These are phyloP conservation scores for Skeletonema menzelii DNA, from an alignment of 108 stramenopile genomes.

Conservation along the genomic window DNA sequence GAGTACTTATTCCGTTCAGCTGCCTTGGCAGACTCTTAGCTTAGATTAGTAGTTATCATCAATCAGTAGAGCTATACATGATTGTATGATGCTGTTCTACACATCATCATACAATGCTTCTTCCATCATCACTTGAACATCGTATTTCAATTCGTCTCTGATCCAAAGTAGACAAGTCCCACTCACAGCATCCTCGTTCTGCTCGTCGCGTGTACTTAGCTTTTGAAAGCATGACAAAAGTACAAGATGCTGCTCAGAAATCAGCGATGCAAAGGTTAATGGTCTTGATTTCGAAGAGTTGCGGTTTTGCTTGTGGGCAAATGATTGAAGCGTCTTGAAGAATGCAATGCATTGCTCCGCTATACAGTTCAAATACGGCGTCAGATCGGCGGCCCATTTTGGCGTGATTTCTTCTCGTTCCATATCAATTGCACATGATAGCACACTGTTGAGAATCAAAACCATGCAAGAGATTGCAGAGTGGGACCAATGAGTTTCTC, in stretches of 20 bases:
- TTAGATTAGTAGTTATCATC: too few relatives aligned
- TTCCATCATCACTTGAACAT: constrained; percentile 24
- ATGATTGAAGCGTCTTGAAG: constrained; percentile 31
- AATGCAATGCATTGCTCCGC: constrained; percentile 30
- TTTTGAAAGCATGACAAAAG: constrained; percentile 34
- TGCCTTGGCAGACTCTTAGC: too few relatives aligned
- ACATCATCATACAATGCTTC: constrained; percentile 16
- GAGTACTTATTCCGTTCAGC: too few relatives aligned
- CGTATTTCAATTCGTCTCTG: constrained; percentile 30
- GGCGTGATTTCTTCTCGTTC: neutral
- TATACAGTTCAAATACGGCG: constrained; percentile 7
- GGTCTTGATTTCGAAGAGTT: constrained; percentile 7
- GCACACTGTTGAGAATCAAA: constrained; percentile 11
- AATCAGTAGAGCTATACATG: neutral
- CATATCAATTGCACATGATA: constrained; percentile 1
- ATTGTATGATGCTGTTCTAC: neutral
- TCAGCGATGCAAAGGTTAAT: constrained; percentile 9
- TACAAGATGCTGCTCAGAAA: constrained; percentile 19
- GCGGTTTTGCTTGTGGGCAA: constrained; percentile 18
- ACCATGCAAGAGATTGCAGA: constrained; percentile 36
- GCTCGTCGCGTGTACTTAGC: constrained; percentile 10
- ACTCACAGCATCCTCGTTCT: neutral
- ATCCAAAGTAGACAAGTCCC: constrained; percentile 10
- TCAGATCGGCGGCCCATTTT: neutral
- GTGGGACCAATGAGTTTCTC: constrained; percentile 33